Base-by-base conservation (phyloP, 179 eudicot genomes). In the Carnegiea gigantea region DNA sequence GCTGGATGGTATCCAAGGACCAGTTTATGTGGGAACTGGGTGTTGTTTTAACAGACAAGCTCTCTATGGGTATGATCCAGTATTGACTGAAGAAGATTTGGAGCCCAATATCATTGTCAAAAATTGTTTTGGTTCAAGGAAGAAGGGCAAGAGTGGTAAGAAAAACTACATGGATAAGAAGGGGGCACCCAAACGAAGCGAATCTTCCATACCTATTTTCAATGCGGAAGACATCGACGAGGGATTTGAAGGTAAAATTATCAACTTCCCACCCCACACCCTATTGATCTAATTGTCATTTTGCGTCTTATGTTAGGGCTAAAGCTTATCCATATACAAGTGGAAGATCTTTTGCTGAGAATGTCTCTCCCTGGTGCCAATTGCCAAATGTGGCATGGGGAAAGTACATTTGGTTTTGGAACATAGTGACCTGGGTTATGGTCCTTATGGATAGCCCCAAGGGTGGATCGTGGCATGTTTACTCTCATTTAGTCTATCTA, bases 11-110 rank as follows among this genome's bases (percentile, higher is more conserved):
- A 83, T 93, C 83, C 97, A 93, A 78, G 97, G 97, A 53, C 98
- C 98, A 15, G 93, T 93, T 70, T 93, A 93, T 81, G 98, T 93
- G 90, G 98, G 98, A 76, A 93, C 98, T 23, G 98, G 98, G 83
- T 92, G 96, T 84, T 93, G 98, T 84, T 93, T 93, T 83, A 93
- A 92, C 85, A 87, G 98, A 79, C 95, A 92, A 85, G 98, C 98
- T 59, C 86, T 93, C 20, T 93, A 94, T 76, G 97, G 94, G 76
- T 94, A 90, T 79, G 93, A 93, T 86, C 92, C 97, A 9, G 88
- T 94, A 33, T 83, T 94, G 85, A 88, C 94, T 0, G 96, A 93
- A 86, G 98, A 89, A 80, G 98, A 94, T 90, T 84, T 94, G 87
- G 89, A 94, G 84, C 97, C 98, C 36, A 93, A 93, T 82, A 84